Base-by-base conservation (phyloP, 2,329 filamentous ascomycete genomes). In the Xylariaceae sp. region DNA sequence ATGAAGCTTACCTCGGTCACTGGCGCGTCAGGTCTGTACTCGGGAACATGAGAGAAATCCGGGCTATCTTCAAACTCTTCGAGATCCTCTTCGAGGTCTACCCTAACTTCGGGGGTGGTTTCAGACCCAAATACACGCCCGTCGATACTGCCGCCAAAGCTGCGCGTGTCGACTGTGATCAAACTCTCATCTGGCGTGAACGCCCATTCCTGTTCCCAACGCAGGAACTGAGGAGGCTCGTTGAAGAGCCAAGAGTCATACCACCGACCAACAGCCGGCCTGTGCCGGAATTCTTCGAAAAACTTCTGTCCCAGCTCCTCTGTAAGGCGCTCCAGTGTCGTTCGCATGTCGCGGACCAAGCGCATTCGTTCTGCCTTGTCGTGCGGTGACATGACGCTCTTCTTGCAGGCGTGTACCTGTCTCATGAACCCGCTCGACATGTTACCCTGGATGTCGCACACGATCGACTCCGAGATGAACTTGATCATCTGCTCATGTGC, bases 301-400 rank as follows among this genome's bases (percentile, higher is more conserved):
- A 63, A 63, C 24, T 61, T 61, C 51, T 63, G 58, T 3, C 61
- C 61, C 28, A 63, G 23, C 31, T 63, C 61, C 40, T 63, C 61
- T 12, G 61, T 63, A 43, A 63, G 54, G 8, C 61, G 61, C 40
- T 63, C 61, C 17, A 63, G 45, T 14, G 61, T 51, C 17, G 58
- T 56, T 36, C 61, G 58, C 61, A 63, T 63, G 21, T 53, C 46
- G 24, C 61, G 61, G 39, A 63, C 46, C 34, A 63, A 51, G 41
- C 58, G 61, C 61, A 63, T 63, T 26, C 61, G 58, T 31, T 63
- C 61, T 29, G 61, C 61, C 45, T 63, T 63, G 29, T 63, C 58
- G 19, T 58, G 61, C 33, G 61, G 61, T 11, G 61, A 58, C 51
- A 63, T 57, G 6, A 28, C 37, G 29, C 58, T 61, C 49, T 56